Evolutionary conservation across 306 rosid species (phyloP).

Genomic region (Inga leiocalycina): DNA sequence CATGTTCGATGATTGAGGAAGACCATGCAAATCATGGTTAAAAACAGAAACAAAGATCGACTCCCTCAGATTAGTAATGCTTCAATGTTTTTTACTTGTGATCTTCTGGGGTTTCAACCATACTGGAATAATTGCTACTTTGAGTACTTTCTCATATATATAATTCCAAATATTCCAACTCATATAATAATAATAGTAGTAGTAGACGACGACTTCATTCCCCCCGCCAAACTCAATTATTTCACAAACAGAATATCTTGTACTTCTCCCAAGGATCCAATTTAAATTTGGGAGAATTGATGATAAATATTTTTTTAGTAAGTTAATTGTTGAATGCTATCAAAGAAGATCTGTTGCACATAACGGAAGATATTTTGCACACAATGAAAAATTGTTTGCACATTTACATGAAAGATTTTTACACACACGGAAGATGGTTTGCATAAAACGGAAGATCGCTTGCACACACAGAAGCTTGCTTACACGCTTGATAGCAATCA

Average conservation of each 20-base stretch:
- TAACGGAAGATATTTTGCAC: no score
- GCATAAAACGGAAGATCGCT: no score
- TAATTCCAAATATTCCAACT: constrained; percentile 13
- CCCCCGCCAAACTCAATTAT: constrained; percentile 33
- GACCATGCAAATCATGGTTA: constrained; percentile 8
- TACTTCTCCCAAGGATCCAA: constrained; percentile 4
- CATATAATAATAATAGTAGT: neutral
- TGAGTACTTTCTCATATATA: neutral
- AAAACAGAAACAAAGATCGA: constrained; percentile 28
- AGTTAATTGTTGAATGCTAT: no score
- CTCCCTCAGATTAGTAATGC: constrained; percentile 40
- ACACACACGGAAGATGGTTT: no score
- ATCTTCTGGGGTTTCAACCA: constrained; percentile 42
- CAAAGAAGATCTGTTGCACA: no score
- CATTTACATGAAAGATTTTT: no score
- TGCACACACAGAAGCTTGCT: no score
- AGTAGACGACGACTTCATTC: constrained; percentile 7
- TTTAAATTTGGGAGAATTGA: neutral
- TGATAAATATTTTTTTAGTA: no score
- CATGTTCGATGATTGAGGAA: neutral
- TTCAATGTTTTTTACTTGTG: neutral
- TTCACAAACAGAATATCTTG: constrained; percentile 35
- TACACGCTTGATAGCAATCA: no score
- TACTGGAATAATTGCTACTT: neutral
- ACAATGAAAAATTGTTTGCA: no score